phyloP scores from a whole-genome alignment of 106 monocot species.

The Vanilla planifolia region DNA sequence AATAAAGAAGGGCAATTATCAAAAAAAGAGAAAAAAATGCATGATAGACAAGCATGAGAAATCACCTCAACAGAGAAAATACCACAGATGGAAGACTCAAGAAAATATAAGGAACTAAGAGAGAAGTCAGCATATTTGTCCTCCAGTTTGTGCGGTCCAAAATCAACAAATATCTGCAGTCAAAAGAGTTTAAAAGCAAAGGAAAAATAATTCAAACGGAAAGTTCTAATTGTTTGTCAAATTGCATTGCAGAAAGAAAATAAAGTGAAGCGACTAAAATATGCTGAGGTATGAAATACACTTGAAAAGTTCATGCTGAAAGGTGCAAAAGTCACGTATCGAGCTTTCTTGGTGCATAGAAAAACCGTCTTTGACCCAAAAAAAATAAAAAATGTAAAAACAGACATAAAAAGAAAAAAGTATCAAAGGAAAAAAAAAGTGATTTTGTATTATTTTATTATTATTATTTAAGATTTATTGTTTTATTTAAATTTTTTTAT shows the following conservation, averaged over 20 bases:
- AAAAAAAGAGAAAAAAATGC: neutral
- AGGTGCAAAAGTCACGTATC: too few species aligned
- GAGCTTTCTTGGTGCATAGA: too few species aligned
- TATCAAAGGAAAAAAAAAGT: too few species aligned
- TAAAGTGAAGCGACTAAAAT: neutral
- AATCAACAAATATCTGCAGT: conserved; percentile 57
- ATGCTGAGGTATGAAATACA: too few species aligned
- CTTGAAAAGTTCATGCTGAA: too few species aligned
- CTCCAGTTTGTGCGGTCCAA: conserved; percentile 83
- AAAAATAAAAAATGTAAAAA: too few species aligned
- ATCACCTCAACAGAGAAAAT: conserved; percentile 60
- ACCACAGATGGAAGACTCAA: conserved; percentile 55
- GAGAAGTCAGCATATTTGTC: conserved; percentile 78
- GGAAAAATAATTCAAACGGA: neutral
- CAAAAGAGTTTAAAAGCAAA: neutral
- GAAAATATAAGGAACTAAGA: conserved; percentile 81
- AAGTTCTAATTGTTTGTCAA: conserved; percentile 33
- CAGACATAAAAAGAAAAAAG: too few species aligned
- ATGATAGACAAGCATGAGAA: neutral
- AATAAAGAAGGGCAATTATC: neutral
- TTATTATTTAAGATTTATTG: too few species aligned
- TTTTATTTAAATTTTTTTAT: too few species aligned
- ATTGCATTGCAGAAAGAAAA: neutral
- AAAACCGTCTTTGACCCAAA: too few species aligned
- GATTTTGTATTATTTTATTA: too few species aligned